Evolutionary conservation across 2,329 filamentous ascomycete species (phyloP).

Genomic region (Meredithiella fracta): DNA sequence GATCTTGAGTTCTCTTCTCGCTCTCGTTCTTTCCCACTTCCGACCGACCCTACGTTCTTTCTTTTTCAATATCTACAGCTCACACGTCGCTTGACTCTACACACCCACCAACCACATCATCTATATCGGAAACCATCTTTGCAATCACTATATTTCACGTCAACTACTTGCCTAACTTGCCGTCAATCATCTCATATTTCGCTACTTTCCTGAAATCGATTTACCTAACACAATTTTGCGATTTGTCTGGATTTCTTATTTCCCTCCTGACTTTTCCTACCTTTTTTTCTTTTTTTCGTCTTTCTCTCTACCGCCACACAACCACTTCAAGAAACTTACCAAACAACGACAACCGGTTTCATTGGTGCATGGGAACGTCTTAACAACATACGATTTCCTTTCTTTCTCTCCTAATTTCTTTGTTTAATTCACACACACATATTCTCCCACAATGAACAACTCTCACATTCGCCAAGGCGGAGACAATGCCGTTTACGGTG

Average conservation of each 20-base stretch:
- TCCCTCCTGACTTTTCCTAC: conserved; percentile 15
- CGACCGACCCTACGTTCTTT: conserved; percentile 7
- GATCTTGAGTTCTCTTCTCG: conserved; percentile 2
- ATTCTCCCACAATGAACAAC: conserved; percentile 9
- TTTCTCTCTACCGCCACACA: background rate
- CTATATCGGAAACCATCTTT: too few species aligned
- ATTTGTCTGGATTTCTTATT: background rate
- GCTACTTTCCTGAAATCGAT: background rate
- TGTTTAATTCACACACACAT: conserved; percentile 7
- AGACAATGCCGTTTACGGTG: conserved; percentile 36
- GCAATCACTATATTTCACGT: background rate
- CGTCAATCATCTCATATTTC: background rate
- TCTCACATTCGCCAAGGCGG: conserved; percentile 9
- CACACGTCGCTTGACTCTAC: background rate
- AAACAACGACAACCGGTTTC: background rate
- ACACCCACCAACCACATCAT: too few species aligned
- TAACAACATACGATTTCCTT: background rate
- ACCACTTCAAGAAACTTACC: background rate
- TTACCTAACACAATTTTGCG: background rate
- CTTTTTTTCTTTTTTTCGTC: background rate
- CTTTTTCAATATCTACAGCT: background rate
- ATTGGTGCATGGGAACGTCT: background rate
- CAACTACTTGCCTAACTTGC: background rate
- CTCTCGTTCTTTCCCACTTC: background rate
- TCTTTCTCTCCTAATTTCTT: background rate